A percentile compares a stretch with the other conserved stretches of the same genome.
Conservation (phyloP, 257 asterid species). For the Osmanthus fragrans region DNA sequence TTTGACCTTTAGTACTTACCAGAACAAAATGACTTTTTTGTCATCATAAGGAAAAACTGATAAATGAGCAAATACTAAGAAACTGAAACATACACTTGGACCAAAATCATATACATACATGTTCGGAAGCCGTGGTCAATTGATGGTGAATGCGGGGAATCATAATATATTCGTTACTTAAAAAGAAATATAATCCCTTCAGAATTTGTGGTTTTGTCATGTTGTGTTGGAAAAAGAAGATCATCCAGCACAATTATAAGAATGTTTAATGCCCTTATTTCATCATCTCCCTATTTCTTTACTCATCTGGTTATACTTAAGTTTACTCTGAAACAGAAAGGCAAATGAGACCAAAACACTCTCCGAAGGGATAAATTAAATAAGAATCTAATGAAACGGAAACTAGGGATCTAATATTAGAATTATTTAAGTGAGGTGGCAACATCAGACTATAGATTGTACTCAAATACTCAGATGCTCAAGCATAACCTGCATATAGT, state of each 20-base stretch:
- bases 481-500: background rate
- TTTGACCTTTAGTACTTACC: background rate
- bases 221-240: background rate
- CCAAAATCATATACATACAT: background rate
- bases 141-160: background rate
- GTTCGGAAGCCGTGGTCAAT: background rate
- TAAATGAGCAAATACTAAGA: background rate
- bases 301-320: background rate
- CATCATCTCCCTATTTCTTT: background rate
- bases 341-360: background rate
- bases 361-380: background rate
- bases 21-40: background rate
- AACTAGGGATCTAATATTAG: background rate
- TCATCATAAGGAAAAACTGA: background rate
- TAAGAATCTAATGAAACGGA: background rate
- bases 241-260: background rate
- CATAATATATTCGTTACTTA: background rate
- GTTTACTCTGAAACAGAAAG: background rate
- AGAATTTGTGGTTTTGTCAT: background rate
- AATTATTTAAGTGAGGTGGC: background rate
- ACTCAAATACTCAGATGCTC: background rate
- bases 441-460: background rate
- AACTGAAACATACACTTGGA: background rate
- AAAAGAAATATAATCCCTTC: background rate
- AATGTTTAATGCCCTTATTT: background rate